These are phyloP conservation scores for Gillenia trifoliata DNA, from an alignment of 306 rosid species.

Conservation along the genomic window DNA sequence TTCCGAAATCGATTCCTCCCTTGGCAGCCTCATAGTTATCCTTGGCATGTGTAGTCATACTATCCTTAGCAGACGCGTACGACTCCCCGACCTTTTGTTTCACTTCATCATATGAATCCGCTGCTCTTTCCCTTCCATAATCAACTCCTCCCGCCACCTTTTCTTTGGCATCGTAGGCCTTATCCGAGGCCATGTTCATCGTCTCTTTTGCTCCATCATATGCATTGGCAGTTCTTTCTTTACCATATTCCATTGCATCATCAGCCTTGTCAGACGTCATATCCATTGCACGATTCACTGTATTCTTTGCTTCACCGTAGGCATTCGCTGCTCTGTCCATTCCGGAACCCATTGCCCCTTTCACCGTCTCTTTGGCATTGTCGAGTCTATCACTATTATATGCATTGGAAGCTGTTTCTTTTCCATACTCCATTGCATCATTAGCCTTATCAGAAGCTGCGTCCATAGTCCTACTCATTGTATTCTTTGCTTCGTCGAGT, in stretches of 20 bases:
- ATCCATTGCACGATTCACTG: background rate
- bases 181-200: conserved; percentile 12
- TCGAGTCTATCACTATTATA: conserved; percentile 6
- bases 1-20: conserved; percentile 5
- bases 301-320: background rate
- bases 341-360: background rate
- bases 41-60: conserved; percentile 28
- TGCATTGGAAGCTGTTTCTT: conserved; percentile 11
- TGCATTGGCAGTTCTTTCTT: conserved; percentile 10
- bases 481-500: background rate
- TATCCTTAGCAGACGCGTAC: conserved; percentile 22
- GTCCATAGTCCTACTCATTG: background rate
- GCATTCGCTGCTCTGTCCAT: conserved; percentile 7
- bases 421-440: conserved; percentile 12
- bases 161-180: conserved; percentile 22
- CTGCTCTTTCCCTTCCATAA: conserved; percentile 18
- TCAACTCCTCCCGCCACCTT: conserved; percentile 3
- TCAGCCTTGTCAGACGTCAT: background rate
- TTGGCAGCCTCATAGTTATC: conserved; percentile 46
- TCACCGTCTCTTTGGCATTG: conserved; percentile 4
- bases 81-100: conserved; percentile 23
- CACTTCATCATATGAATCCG: conserved; percentile 32
- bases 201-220: conserved; percentile 12
- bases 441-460: background rate
- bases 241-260: conserved; percentile 14